phyloP scores from a whole-genome alignment of 2,329 filamentous ascomycete genomes.

The Lasiodiplodia citricola region DNA sequence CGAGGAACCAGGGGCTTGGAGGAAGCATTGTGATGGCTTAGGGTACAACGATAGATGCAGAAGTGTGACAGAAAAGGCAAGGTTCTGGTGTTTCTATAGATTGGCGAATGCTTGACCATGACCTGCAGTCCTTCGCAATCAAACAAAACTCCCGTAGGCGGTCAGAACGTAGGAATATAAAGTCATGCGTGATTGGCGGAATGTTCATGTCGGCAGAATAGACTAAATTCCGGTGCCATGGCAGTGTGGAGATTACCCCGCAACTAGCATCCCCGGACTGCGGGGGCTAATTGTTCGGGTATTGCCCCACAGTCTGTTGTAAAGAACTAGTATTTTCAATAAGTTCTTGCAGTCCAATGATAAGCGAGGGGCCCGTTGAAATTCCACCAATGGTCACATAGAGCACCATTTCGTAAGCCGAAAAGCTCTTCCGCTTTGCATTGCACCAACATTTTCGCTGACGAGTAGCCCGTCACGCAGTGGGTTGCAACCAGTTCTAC shows the following conservation, averaged over 20 bases:
- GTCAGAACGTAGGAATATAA: background rate
- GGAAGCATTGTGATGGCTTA: background rate
- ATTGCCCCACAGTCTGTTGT: too few relatives aligned
- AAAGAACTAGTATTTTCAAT: too few relatives aligned
- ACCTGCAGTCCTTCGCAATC: background rate
- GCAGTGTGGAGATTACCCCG: constrained; percentile 10
- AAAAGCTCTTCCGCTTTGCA: too few relatives aligned
- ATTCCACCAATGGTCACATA: too few relatives aligned
- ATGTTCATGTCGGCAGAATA: background rate
- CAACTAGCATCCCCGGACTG: background rate
- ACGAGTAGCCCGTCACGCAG: too few relatives aligned
- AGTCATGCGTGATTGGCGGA: background rate
- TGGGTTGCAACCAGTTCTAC: too few relatives aligned
- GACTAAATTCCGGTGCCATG: background rate
- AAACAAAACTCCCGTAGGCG: background rate
- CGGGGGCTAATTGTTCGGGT: background rate
- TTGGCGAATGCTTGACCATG: background rate
- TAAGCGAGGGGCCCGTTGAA: too few relatives aligned
- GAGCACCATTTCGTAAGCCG: too few relatives aligned
- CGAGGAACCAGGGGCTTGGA: background rate
- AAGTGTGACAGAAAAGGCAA: background rate
- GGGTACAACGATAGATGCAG: background rate
- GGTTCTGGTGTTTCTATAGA: background rate
- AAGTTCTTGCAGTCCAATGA: too few relatives aligned
- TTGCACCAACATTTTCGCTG: too few relatives aligned